These are phyloP conservation scores for Cyberlindnera sargentensis DNA, from an alignment of 805 yeast genomes.

Conservation along the genomic window DNA sequence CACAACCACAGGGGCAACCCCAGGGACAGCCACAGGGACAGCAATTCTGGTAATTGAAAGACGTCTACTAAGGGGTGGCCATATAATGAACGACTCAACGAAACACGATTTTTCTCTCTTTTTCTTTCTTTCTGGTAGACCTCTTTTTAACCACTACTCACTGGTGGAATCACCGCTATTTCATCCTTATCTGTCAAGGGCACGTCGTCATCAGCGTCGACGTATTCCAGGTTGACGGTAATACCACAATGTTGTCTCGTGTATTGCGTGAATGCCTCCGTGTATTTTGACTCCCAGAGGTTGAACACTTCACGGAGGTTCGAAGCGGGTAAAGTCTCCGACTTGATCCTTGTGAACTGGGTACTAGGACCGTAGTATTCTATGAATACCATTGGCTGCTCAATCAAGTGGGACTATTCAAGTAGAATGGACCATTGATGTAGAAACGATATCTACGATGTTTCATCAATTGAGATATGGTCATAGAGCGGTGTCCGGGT, in stretches of 20 bases:
- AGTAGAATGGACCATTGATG: neutral
- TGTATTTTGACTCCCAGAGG: neutral
- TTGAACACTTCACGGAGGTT: slow-evolving; percentile 1
- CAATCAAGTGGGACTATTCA: neutral
- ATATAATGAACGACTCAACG: neutral
- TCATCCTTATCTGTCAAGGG: slow-evolving; percentile 7
- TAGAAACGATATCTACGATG: neutral
- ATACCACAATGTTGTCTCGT: slow-evolving; percentile 12
- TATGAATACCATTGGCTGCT: slow-evolving; percentile 5
- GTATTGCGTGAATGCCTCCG: slow-evolving; percentile 4
- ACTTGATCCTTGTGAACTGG: slow-evolving; percentile 5
- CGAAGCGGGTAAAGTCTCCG: neutral
- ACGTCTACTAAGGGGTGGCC: too few relatives aligned
- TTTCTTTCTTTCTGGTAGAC: too few relatives aligned
- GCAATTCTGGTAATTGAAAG: neutral
- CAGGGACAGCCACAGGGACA: neutral
- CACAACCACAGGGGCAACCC: slow-evolving; percentile 6
- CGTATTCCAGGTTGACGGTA: slow-evolving; percentile 14
- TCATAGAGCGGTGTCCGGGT: too few relatives aligned
- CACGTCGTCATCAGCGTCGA: slow-evolving; percentile 2
- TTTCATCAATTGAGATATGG: too few relatives aligned
- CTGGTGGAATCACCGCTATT: slow-evolving; percentile 18
- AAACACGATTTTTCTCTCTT: too few relatives aligned
- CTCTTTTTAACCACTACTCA: slow-evolving; percentile 8
- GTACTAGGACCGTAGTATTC: slow-evolving; percentile 16